A percentile compares a stretch with the other conserved stretches of the same genome.
Evolutionary conservation across 495 filamentous ascomycete species (phyloP).

Genomic region (Tuber indicum): DNA sequence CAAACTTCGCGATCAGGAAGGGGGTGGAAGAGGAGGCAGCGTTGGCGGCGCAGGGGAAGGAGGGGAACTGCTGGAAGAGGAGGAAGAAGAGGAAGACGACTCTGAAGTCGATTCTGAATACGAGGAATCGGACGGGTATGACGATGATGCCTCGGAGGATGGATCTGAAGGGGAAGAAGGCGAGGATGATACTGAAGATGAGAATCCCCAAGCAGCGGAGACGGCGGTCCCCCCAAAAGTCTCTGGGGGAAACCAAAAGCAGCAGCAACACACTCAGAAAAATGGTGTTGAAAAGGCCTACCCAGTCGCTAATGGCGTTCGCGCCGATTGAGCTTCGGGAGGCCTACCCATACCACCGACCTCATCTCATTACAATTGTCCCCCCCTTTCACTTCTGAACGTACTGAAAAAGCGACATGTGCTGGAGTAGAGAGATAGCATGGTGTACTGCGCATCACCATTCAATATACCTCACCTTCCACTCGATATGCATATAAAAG

Average conservation of each 20-base stretch:
- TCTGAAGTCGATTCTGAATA: conserved; percentile 63
- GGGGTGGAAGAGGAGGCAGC: background rate
- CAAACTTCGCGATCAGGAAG: conserved; percentile 21
- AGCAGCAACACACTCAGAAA: conserved; percentile 4
- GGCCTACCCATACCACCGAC: background rate
- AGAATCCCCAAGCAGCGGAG: conserved; percentile 27
- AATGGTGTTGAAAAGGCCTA: background rate
- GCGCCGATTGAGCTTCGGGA: background rate
- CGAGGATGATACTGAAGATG: conserved; percentile 37
- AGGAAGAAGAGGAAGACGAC: conserved; percentile 51
- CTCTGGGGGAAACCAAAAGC: conserved; percentile 7
- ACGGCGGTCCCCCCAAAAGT: background rate
- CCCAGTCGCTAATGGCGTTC: background rate
- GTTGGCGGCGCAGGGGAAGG: background rate
- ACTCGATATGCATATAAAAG: background rate
- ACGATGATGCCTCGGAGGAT: conserved; percentile 51
- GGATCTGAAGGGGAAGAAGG: conserved; percentile 40
- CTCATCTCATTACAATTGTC: background rate
- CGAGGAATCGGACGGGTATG: conserved; percentile 66
- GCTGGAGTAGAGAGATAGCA: background rate
- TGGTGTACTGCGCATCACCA: background rate
- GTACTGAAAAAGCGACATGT: background rate
- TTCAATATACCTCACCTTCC: background rate
- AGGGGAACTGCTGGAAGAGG: conserved; percentile 47
- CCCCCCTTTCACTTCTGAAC: background rate